Evolutionary conservation across 2,329 filamentous ascomycete species (phyloP).

Genomic region (Claviceps africana): DNA sequence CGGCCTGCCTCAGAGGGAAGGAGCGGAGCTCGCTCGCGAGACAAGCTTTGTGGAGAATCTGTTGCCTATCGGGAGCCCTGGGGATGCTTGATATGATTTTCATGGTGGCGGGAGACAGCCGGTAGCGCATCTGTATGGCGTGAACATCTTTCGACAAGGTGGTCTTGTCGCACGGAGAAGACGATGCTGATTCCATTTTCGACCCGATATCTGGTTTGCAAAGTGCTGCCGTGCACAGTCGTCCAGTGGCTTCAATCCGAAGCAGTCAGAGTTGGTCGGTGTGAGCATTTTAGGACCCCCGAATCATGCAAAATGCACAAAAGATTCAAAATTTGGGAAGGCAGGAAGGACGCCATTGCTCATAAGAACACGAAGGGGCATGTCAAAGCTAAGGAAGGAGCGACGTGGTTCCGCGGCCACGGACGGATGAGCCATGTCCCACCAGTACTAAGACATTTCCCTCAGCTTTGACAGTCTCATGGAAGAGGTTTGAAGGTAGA

Average conservation of each 20-base stretch:
- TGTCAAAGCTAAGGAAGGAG: neutral
- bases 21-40: conserved; percentile 23
- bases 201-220: neutral
- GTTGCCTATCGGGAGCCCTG: conserved; percentile 14
- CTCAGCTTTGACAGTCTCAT: neutral
- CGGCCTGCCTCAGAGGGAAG: conserved; percentile 21
- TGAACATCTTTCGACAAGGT: conserved; percentile 6
- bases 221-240: neutral
- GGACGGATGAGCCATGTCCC: too few species aligned
- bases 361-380: neutral
- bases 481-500: neutral
- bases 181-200: neutral
- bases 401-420: neutral
- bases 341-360: neutral
- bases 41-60: conserved; percentile 25
- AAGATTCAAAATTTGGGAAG: neutral
- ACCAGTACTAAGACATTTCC: neutral
- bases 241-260: neutral
- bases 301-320: neutral
- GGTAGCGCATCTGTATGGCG: conserved; percentile 21
- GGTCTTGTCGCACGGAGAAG: neutral
- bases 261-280: neutral
- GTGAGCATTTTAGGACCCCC: neutral
- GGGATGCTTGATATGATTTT: conserved; percentile 15
- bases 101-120: conserved; percentile 19